These are phyloP conservation scores for Cryptococcus jaspeensis DNA, from an alignment of 1,284 basidiomycete species.

Conservation along the genomic window DNA sequence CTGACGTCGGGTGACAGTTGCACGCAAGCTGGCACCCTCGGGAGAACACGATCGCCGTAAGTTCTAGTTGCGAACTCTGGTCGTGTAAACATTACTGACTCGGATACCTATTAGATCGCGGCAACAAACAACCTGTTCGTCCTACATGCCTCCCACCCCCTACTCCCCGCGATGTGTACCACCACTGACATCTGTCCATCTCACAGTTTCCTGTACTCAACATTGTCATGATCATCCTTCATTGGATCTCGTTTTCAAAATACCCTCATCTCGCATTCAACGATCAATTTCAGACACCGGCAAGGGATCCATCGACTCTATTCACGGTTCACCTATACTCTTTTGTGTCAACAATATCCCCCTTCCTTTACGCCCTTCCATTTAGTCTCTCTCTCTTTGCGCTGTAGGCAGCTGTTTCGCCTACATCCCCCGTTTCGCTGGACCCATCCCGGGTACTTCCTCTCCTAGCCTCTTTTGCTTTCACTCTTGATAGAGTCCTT, in stretches of 20 bases:
- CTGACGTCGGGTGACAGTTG: conserved; percentile 50
- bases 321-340: background rate
- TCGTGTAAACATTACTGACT: conserved; percentile 8
- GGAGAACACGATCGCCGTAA: conserved; percentile 94
- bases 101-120: conserved; percentile 63
- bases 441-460: background rate
- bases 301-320: background rate
- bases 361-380: background rate
- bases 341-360: background rate
- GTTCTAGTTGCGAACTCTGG: conserved; percentile 41
- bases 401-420: background rate
- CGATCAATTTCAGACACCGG: background rate
- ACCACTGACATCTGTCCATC: conserved; percentile 6
- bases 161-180: background rate
- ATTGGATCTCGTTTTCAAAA: conserved; percentile 1
- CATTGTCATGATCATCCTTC: conserved; percentile 37
- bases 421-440: no score
- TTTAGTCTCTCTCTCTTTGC: background rate
- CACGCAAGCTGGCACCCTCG: conserved; percentile 96
- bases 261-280: conserved; percentile 6
- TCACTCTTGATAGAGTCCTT: background rate
- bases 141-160: background rate
- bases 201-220: conserved; percentile 49
- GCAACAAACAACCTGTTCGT: conserved; percentile 88
- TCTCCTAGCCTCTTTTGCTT: background rate